These are phyloP conservation scores for Naganishia friedmannii DNA, from an alignment of 768 basidiomycete genomes.

Conservation along the genomic window DNA sequence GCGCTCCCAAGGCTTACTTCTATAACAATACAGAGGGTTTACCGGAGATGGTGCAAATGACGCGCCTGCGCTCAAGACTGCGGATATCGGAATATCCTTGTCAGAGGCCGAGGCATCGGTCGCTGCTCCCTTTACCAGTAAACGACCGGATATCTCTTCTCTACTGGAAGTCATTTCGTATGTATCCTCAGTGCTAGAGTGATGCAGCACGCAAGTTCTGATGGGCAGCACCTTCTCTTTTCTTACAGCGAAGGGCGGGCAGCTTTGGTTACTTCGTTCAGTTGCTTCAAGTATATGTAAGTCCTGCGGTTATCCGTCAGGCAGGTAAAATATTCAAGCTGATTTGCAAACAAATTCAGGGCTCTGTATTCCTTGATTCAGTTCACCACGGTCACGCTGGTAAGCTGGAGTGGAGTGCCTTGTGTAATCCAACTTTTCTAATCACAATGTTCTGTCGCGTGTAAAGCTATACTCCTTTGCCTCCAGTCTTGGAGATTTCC, in stretches of 20 bases:
- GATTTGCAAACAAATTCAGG: conserved; percentile 57
- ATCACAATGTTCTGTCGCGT: background rate
- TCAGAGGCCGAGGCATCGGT: conserved; percentile 98
- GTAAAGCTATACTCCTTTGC: conserved; percentile 80
- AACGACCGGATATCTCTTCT: conserved; percentile 89
- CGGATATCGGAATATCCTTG: conserved; percentile 92
- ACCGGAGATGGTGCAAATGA: conserved; percentile 99
- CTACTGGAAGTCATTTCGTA: conserved; percentile 87
- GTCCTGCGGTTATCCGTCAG: conserved; percentile 46
- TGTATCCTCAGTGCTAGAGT: conserved; percentile 4
- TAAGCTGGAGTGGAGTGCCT: conserved; percentile 25
- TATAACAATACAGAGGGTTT: conserved; percentile 59
- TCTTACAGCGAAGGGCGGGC: conserved; percentile 71
- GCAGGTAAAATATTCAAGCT: conserved; percentile 26
- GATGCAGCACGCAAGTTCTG: background rate
- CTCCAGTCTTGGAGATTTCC: conserved; percentile 91
- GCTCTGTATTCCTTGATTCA: conserved; percentile 97
- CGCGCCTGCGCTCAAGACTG: conserved; percentile 95
- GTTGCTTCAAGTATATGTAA: conserved; percentile 99
- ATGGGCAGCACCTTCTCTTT: background rate
- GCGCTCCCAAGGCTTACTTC: background rate
- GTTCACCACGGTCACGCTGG: conserved; percentile 91
- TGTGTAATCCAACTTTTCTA: background rate
- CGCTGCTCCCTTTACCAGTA: conserved; percentile 93
- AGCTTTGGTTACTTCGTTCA: conserved; percentile 94